A percentile compares a stretch with the other conserved stretches of the same genome.
These are phyloP conservation scores for Allium cepa DNA, from an alignment of 106 monocot genomes.

Conservation along the genomic window DNA sequence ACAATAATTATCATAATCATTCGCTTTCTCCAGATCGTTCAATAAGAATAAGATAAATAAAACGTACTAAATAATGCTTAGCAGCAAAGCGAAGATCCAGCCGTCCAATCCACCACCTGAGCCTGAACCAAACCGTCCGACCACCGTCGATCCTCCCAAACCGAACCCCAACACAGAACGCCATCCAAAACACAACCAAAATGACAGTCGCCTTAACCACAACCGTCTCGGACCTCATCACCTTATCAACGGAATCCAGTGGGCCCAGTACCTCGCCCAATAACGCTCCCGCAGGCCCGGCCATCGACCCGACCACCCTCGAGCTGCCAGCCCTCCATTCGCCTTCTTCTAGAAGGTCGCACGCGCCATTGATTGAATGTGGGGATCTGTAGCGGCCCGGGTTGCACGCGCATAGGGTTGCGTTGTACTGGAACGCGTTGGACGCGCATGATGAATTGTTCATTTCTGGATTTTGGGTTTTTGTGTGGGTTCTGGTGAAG, in stretches of 20 bases:
- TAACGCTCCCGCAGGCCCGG: constrained; percentile 1
- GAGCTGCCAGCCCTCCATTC: neutral
- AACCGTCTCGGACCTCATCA: constrained; percentile 62
- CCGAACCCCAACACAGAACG: constrained; percentile 43
- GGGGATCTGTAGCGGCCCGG: constrained; percentile 38
- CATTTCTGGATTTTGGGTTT: neutral
- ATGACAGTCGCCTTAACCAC: constrained; percentile 42
- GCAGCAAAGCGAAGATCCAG: constrained; percentile 54
- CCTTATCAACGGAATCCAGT: constrained; percentile 43
- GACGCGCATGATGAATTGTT: constrained; percentile 18
- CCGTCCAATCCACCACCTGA: constrained; percentile 67
- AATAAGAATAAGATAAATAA: neutral
- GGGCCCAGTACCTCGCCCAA: constrained; percentile 47
- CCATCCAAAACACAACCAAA: constrained; percentile 44
- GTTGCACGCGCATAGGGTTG: constrained; percentile 50
- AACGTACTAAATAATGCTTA: constrained; percentile 55
- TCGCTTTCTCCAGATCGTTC: too few species aligned
- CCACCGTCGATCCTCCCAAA: constrained; percentile 30
- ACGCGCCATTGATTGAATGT: constrained; percentile 4
- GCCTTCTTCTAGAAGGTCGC: constrained; percentile 15
- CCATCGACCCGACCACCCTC: constrained; percentile 4
- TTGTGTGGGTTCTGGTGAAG: neutral
- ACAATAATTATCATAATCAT: too few species aligned
- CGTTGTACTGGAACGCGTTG: constrained; percentile 48
- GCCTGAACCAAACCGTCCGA: constrained; percentile 38